Evolutionary conservation across 495 filamentous ascomycete species (phyloP).

Genomic region (Xylona heveae): DNA sequence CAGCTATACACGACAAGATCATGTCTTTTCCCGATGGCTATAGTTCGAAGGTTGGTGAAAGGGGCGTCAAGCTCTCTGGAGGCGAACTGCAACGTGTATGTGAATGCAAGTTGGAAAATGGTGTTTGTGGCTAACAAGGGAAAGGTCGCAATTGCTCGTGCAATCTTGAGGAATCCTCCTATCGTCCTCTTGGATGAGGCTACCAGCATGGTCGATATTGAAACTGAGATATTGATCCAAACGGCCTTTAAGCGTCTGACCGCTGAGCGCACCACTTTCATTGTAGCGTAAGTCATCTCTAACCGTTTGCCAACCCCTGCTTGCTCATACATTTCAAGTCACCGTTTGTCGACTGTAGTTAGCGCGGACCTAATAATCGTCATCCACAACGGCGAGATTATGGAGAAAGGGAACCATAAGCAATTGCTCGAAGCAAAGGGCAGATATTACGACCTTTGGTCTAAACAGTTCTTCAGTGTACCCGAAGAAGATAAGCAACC

Average conservation of each 20-base stretch:
- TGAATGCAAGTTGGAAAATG: not conserved
- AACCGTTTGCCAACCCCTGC: constrained; percentile 6
- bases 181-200: constrained; percentile 35
- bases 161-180: constrained; percentile 24
- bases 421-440: constrained; percentile 30
- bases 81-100: constrained; percentile 43
- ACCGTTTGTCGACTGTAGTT: constrained; percentile 50
- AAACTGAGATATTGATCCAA: constrained; percentile 52
- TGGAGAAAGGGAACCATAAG: constrained; percentile 42
- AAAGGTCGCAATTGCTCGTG: constrained; percentile 32
- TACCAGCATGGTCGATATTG: constrained; percentile 28
- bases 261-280: constrained; percentile 37
- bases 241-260: constrained; percentile 34
- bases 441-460: constrained; percentile 42
- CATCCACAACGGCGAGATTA: constrained; percentile 37
- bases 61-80: constrained; percentile 46
- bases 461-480: constrained; percentile 36
- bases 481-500: too few relatives aligned
- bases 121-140: not conserved
- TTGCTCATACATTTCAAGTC: constrained; percentile 13
- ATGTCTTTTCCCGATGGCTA: constrained; percentile 5
- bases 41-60: constrained; percentile 16
- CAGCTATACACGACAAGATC: constrained; percentile 32
- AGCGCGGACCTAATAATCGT: constrained; percentile 47
- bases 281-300: constrained; percentile 29